These are phyloP conservation scores for Pestalotiopsis sp. DNA, from an alignment of 2,329 filamentous ascomycete species.

Conservation along the genomic window DNA sequence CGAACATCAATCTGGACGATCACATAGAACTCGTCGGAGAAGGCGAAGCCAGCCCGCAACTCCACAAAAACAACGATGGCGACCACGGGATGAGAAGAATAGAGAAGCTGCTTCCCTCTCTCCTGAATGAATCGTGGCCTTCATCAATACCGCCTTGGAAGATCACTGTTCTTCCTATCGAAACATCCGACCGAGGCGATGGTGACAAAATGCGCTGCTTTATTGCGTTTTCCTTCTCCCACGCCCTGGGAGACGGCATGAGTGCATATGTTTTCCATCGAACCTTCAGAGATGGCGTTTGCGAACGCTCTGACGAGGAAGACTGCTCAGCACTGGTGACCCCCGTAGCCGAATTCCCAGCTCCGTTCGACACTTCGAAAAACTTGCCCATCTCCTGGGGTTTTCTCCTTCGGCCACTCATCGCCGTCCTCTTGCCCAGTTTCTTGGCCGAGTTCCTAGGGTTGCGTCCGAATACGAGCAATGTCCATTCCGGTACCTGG, in stretches of 20 bases:
- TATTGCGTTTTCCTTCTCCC: conserved; percentile 10
- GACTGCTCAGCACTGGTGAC: not conserved
- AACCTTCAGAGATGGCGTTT: conserved; percentile 1
- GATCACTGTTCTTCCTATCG: not conserved
- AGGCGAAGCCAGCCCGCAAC: not conserved
- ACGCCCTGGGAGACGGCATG: conserved; percentile 12
- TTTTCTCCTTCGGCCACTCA: conserved; percentile 7
- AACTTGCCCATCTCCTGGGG: conserved; percentile 11
- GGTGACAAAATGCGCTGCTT: conserved; percentile 3
- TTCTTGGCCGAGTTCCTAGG: conserved; percentile 7
- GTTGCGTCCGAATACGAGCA: conserved; percentile 1
- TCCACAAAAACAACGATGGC: not conserved
- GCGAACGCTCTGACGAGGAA: not conserved
- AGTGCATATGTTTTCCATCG: conserved; percentile 8
- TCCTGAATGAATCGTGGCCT: not conserved
- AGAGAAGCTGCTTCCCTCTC: conserved; percentile 5
- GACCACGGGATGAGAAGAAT: not conserved
- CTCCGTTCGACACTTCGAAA: conserved; percentile 9
- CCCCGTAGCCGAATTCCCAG: not conserved
- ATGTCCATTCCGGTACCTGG: not conserved
- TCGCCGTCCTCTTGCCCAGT: conserved; percentile 8
- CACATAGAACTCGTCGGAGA: conserved; percentile 6
- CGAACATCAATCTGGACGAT: not conserved
- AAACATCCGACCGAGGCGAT: not conserved
- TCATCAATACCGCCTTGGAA: conserved; percentile 5